Evolutionary conservation across 2,329 filamentous ascomycete genomes (phyloP).

Genomic region (Pseudocercospora eumusae): DNA sequence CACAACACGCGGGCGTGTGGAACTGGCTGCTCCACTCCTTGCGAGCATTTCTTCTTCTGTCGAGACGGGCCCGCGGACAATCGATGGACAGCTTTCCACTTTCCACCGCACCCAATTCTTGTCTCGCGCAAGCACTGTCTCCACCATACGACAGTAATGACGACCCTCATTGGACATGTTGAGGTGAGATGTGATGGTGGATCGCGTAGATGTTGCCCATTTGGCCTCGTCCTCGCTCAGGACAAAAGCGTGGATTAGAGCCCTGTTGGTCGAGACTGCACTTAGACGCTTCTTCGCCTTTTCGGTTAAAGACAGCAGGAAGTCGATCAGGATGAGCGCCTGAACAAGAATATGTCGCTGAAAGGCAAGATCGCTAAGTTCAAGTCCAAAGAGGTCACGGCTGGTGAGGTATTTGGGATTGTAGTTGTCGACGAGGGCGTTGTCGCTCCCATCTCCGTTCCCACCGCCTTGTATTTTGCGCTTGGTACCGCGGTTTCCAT

Average conservation of each 20-base stretch:
- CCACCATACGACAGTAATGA: conserved; percentile 95
- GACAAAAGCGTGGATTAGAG: conserved; percentile 77
- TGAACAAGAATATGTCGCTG: conserved; percentile 93
- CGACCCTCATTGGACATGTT: conserved; percentile 66
- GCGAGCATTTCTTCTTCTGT: conserved; percentile 69
- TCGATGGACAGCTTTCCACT: conserved; percentile 85
- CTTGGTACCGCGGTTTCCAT: conserved; percentile 63
- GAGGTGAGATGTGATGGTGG: conserved; percentile 77
- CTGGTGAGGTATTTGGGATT: conserved; percentile 99
- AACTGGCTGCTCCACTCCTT: conserved; percentile 64
- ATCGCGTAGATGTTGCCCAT: conserved; percentile 81
- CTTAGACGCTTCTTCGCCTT: conserved; percentile 78
- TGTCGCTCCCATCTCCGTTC: conserved; percentile 37
- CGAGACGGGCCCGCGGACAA: conserved; percentile 72
- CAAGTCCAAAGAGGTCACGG: conserved; percentile 89
- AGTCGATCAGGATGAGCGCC: conserved; percentile 90
- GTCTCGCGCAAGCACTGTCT: conserved; percentile 90
- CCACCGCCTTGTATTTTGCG: conserved; percentile 57
- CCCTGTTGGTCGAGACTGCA: conserved; percentile 72
- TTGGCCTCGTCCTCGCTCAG: conserved; percentile 81
- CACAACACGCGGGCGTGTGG: conserved; percentile 70
- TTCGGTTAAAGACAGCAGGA: conserved; percentile 84
- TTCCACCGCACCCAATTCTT: conserved; percentile 99
- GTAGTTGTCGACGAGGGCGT: conserved; percentile 69
- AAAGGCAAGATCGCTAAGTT: conserved; percentile 95